Evolutionary conservation across 176 grass and related monocot genomes (phyloP), one percentile per base, ranked within the genome.

Genomic region (Rhipidocladum racemiflorum): DNA sequence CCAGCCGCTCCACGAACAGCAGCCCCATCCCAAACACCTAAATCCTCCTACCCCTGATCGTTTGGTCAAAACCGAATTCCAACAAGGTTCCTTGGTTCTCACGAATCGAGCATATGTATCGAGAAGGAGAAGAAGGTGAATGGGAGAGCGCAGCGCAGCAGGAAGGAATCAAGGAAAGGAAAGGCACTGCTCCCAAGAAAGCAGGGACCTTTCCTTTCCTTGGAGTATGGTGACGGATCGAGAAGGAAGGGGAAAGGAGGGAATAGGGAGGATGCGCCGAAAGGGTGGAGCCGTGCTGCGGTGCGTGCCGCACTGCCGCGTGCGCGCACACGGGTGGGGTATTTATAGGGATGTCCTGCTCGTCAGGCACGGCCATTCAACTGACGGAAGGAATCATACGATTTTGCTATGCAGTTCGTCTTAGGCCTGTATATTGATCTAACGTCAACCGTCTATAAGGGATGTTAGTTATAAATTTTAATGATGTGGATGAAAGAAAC

Each of bases 1-100:
- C 36, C 0, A 81, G 85, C 70, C 45, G 38, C 83, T 85, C 51
- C 40, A 85, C 51, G 74, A 85, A 85, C 51, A 85, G 64, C 64
- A 85, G 63, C 83, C 74, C 74, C 83, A 85, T 85, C 23, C 48
- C 16, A 50, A 2, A 50, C 48, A 50, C 48, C 15, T 6, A 15
- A 50, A 4, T 18, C 48, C 16, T 18, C 48, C 16, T 50, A 18
- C 48, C 16, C 48, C 48, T 0, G 29, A 38, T 14, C 20, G 77
- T 53, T 38, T 16, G 76, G 14, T 5, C 46, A 17, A 29, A 48
- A 15, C 9, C 12, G 24, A 65, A 9, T 11, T 17, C n/a, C 70
- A 27, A 20, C 44, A 23, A 56, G 20, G 21, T 10, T 16, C 32
- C 32, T 34, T 3, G 4, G 16, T 0, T 17, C 48, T 18, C 16